phyloP scores from a whole-genome alignment of 176 grass and related monocot genomes.

The Bolboschoenus planiculmis region DNA sequence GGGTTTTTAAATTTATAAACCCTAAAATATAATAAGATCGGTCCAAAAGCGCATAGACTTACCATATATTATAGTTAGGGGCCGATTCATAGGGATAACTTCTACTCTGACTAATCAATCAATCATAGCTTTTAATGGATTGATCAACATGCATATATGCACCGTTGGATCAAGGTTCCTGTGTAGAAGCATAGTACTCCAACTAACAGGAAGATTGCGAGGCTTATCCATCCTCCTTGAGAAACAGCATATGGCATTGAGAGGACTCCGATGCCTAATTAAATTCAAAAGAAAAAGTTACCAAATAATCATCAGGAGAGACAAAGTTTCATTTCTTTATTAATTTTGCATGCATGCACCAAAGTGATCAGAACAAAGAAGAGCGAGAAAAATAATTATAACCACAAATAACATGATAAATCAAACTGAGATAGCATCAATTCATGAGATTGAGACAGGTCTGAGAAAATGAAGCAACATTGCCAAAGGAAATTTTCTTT shows the following conservation, averaged over 20 bases:
- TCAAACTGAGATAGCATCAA: conserved; percentile 36
- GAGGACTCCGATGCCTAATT: conserved; percentile 42
- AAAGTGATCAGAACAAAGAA: neutral
- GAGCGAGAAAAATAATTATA: neutral
- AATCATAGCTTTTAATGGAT: conserved; percentile 26
- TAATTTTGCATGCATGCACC: neutral
- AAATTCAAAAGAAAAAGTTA: neutral
- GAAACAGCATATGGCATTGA: conserved; percentile 45
- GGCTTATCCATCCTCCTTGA: conserved; percentile 47
- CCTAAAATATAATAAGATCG: no score
- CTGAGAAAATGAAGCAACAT: conserved; percentile 29
- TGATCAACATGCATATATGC: conserved; percentile 33
- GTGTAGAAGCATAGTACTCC: conserved; percentile 52
- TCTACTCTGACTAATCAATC: no score
- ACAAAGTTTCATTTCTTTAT: neutral
- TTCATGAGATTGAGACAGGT: conserved; percentile 44
- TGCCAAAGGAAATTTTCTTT: neutral
- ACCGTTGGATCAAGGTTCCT: conserved; percentile 36
- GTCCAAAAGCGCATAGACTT: no score
- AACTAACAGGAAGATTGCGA: conserved; percentile 33
- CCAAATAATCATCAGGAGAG: neutral
- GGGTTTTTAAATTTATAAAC: no score
- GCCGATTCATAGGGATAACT: no score
- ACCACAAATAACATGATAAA: neutral
- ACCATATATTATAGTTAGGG: no score